These are phyloP conservation scores for Rhynchosporium agropyri DNA, from an alignment of 2,329 filamentous ascomycete genomes.

Conservation along the genomic window DNA sequence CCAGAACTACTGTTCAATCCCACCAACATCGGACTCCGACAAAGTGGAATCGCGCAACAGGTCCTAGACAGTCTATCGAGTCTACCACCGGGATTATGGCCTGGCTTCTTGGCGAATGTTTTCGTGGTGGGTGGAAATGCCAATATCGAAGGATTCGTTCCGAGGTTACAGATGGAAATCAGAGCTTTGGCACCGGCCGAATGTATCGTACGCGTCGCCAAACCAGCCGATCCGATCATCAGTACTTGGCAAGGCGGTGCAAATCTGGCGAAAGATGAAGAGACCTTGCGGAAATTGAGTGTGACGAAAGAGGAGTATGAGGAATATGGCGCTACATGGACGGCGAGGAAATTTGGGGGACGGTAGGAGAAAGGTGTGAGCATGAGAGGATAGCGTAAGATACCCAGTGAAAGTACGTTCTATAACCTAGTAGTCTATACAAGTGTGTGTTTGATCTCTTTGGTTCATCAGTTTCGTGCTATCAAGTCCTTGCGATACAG, in stretches of 20 bases:
- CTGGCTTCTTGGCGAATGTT: slow-evolving; percentile 82
- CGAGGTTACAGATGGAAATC: slow-evolving; percentile 76
- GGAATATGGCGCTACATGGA: not conserved
- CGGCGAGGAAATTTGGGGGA: slow-evolving; percentile 62
- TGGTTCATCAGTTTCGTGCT: too few species aligned
- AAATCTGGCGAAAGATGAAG: slow-evolving; percentile 68
- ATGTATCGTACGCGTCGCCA: slow-evolving; percentile 73
- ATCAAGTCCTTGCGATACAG: not conserved
- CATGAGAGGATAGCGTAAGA: not conserved
- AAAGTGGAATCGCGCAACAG: slow-evolving; percentile 81
- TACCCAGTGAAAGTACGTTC: not conserved
- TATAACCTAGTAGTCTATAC: too few species aligned
- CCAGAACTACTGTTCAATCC: slow-evolving; percentile 91
- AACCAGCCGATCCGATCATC: slow-evolving; percentile 72
- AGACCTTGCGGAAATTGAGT: slow-evolving; percentile 64
- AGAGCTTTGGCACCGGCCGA: slow-evolving; percentile 73
- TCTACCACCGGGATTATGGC: slow-evolving; percentile 81
- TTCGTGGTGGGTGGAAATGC: slow-evolving; percentile 87
- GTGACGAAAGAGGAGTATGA: slow-evolving; percentile 68
- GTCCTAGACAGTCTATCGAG: slow-evolving; percentile 75
- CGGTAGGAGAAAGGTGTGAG: not conserved
- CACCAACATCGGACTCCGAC: slow-evolving; percentile 79
- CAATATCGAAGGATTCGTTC: slow-evolving; percentile 77
- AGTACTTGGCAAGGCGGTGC: slow-evolving; percentile 88
- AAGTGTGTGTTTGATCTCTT: too few species aligned